phyloP scores from a whole-genome alignment of 2,329 filamentous ascomycete genomes.

The Colletotrichum siamense region DNA sequence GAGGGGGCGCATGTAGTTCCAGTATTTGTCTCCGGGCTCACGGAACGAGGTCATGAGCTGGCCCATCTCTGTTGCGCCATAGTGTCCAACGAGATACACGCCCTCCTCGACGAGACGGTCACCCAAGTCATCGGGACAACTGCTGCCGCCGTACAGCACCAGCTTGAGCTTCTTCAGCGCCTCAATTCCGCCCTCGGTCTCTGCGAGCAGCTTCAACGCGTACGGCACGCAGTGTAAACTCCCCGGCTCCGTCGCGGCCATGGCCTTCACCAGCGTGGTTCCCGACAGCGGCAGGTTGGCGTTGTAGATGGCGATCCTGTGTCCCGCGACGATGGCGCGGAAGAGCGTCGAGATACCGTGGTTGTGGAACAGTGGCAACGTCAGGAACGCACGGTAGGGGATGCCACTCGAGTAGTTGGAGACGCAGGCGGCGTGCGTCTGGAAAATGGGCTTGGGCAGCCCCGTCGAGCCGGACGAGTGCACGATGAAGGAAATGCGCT shows the following conservation, averaged over 20 bases:
- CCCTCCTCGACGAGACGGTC: slow-evolving; percentile 51
- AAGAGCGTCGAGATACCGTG: slow-evolving; percentile 56
- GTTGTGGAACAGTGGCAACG: slow-evolving; percentile 57
- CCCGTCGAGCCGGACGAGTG: slow-evolving; percentile 56
- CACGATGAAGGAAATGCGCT: slow-evolving; percentile 32
- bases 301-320: slow-evolving; percentile 53
- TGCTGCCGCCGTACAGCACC: slow-evolving; percentile 56
- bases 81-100: slow-evolving; percentile 55
- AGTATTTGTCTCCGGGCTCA: slow-evolving; percentile 53
- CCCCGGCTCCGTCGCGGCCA: slow-evolving; percentile 46
- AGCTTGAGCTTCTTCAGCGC: slow-evolving; percentile 46
- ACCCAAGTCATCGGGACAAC: slow-evolving; percentile 58
- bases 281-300: slow-evolving; percentile 54
- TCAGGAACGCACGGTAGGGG: slow-evolving; percentile 47
- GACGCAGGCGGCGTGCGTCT: slow-evolving; percentile 52
- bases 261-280: slow-evolving; percentile 42
- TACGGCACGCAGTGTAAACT: slow-evolving; percentile 64
- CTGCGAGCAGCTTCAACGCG: slow-evolving; percentile 60
- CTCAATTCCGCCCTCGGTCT: slow-evolving; percentile 55
- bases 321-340: slow-evolving; percentile 49
- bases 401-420: slow-evolving; percentile 49
- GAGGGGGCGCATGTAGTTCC: slow-evolving; percentile 58
- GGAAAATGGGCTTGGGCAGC: slow-evolving; percentile 60
- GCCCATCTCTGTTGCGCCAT: slow-evolving; percentile 61
- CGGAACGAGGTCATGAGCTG: slow-evolving; percentile 62